phyloP scores from a whole-genome alignment of 371 early-diverging fungal genomes.

The Mucor sp. region DNA sequence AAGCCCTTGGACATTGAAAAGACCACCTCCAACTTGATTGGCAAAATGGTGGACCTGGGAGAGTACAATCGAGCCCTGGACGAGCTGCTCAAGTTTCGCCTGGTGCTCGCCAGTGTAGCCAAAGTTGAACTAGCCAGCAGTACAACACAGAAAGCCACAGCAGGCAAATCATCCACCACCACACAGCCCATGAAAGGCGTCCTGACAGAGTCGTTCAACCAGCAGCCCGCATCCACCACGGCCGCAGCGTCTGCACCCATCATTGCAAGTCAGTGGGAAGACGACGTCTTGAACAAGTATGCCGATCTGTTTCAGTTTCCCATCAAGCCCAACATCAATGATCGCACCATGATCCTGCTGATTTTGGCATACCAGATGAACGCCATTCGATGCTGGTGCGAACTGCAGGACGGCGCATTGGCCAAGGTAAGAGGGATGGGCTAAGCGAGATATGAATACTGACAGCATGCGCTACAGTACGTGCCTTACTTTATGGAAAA shows the following conservation, averaged over 20 bases:
- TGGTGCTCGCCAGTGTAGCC: slow-evolving; percentile 22
- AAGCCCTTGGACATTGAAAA: slow-evolving; percentile 50
- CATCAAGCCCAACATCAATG: slow-evolving; percentile 27
- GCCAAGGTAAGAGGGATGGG: slow-evolving; percentile 30
- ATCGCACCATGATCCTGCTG: slow-evolving; percentile 37
- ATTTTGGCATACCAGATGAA: slow-evolving; percentile 48
- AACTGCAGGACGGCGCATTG: slow-evolving; percentile 31
- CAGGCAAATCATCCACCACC: not conserved
- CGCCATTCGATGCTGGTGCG: slow-evolving; percentile 38
- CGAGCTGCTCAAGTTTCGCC: slow-evolving; percentile 34
- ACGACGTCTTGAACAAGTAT: slow-evolving; percentile 32
- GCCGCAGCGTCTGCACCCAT: slow-evolving; percentile 1
- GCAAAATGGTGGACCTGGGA: slow-evolving; percentile 48
- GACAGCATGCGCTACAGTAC: no score
- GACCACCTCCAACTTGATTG: slow-evolving; percentile 42
- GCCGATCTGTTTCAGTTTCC: slow-evolving; percentile 39
- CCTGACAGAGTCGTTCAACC: slow-evolving; percentile 1
- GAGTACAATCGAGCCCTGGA: slow-evolving; percentile 47
- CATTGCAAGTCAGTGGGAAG: slow-evolving; percentile 21
- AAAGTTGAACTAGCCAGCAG: slow-evolving; percentile 10
- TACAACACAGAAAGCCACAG: not conserved
- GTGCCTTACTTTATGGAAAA: slow-evolving; percentile 36
- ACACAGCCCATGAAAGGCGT: not conserved
- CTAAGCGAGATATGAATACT: no score
- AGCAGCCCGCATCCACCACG: not conserved